Evolutionary conservation across 768 basidiomycete genomes (phyloP), one percentile per base, ranked within the genome.

Genomic region (Mycena galericulata): DNA sequence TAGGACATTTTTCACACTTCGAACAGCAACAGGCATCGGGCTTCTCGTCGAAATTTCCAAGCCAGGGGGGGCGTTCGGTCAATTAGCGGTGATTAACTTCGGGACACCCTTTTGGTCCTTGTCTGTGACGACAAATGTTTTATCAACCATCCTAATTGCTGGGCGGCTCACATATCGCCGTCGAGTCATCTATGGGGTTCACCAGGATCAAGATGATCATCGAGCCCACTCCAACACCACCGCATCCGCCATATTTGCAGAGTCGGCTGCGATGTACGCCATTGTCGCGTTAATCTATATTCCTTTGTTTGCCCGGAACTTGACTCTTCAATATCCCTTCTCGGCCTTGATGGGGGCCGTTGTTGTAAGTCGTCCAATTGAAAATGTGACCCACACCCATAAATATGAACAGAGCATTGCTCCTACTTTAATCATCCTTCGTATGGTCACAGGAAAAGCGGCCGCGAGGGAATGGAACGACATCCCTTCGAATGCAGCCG

Each of bases 91-190:
- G 8, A 26, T 54, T 9, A 26, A 54, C n/a, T 54, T 54, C 34
- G 53, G 53, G 34, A 54, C 53, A 38, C 53, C 53, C 36, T 54
- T 54, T n/a, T 54, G 53, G 53, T 38, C 53, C 34, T 17, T 54
- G n/a, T 54, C 53, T 9, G 53, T 54, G 32, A 38, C 30, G 1
- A 54, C 53, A 12, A 54, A 54, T 20, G 53, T 54, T 10, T 14
- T 54, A 20, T 54, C 53, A 34, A 54, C 53, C 10, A 34, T 54
- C 2, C 34, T 54, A 14, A 54, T 54, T 38, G 53, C 53, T 14
- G 53, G 53, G 53, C 30, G 53, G 24, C 53, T 54, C n/a, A 9
- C 22, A 17, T 54, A 54, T 38, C 22, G 53, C 15, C 53, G 53
- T 29, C 34, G 53, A 24, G 22, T 3, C 6, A 54, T 34, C 6